Evolutionary conservation across 352 stramenopile species (phyloP).

Genomic region (Globisporangium splendens): DNA sequence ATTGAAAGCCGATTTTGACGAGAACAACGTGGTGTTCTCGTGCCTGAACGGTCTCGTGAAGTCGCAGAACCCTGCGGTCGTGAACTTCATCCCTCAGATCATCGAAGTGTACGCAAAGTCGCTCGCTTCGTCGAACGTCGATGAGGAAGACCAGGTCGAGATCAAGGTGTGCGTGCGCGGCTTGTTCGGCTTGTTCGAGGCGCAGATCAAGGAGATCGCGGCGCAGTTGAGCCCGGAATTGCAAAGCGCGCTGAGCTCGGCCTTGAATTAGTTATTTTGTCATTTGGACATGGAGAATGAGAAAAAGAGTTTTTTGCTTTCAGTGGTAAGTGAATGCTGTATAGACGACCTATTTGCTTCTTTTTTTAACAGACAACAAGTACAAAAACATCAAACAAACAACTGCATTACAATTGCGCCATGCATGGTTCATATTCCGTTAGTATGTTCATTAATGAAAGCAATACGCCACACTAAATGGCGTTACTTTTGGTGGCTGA

Average conservation of each 20-base stretch:
- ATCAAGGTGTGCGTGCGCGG: constrained; percentile 66
- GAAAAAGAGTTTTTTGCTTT: not conserved
- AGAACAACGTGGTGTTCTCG: constrained; percentile 95
- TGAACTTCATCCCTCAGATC: constrained; percentile 69
- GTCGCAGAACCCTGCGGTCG: constrained; percentile 81
- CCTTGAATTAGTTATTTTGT: constrained; percentile 42
- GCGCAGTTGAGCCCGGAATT: constrained; percentile 67
- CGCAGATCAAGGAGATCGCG: constrained; percentile 79
- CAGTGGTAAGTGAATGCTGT: constrained; percentile 4
- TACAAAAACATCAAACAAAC: not conserved
- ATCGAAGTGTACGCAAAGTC: constrained; percentile 81
- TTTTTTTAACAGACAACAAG: not conserved
- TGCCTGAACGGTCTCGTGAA: constrained; percentile 92
- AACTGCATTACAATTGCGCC: not conserved
- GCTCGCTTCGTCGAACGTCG: constrained; percentile 56
- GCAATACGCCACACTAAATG: too few relatives aligned
- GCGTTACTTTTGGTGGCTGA: not conserved
- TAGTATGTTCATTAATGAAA: too few relatives aligned
- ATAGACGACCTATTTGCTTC: constrained; percentile 17
- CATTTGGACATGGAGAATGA: not conserved
- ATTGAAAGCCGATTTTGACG: constrained; percentile 95
- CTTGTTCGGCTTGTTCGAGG: constrained; percentile 61
- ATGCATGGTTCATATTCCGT: too few relatives aligned
- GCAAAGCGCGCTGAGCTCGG: constrained; percentile 60
- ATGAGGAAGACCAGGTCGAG: constrained; percentile 71